Evolutionary conservation across 1,139 yeast genomes (phyloP).

Genomic region (Pichia sp.): DNA sequence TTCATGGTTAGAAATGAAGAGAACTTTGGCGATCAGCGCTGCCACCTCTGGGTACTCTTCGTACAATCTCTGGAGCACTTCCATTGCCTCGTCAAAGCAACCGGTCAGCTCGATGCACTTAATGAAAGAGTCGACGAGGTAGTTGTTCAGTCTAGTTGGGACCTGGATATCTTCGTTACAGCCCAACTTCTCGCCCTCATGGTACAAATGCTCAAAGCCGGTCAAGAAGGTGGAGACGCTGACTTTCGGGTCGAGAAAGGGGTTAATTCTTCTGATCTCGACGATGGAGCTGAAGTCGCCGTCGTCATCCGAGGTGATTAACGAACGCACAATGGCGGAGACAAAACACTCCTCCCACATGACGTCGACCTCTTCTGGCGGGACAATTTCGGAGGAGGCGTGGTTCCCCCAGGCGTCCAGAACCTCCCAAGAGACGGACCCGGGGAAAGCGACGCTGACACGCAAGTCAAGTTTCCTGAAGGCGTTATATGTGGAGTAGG

Average conservation of each 20-base stretch:
- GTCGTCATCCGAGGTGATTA: slow-evolving; percentile 61
- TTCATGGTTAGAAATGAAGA: slow-evolving; percentile 47
- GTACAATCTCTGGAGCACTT: slow-evolving; percentile 40
- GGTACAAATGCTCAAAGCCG: slow-evolving; percentile 49
- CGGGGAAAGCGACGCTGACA: slow-evolving; percentile 65
- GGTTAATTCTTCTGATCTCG: slow-evolving; percentile 62
- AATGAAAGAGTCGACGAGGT: slow-evolving; percentile 51
- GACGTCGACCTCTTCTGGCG: slow-evolving; percentile 50
- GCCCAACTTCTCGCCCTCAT: slow-evolving; percentile 54
- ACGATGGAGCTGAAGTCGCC: slow-evolving; percentile 55
- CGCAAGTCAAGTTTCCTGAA: slow-evolving; percentile 67
- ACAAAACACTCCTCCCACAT: slow-evolving; percentile 74
- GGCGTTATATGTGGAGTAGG: slow-evolving; percentile 63
- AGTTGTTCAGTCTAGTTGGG: slow-evolving; percentile 48
- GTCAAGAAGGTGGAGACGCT: slow-evolving; percentile 43
- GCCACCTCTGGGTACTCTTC: slow-evolving; percentile 41
- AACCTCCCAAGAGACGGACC: slow-evolving; percentile 39
- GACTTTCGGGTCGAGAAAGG: slow-evolving; percentile 47
- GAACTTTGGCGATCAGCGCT: slow-evolving; percentile 44
- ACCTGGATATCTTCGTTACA: slow-evolving; percentile 60
- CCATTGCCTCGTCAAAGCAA: slow-evolving; percentile 43
- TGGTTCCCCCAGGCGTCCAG: slow-evolving; percentile 37
- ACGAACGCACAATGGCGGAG: slow-evolving; percentile 48
- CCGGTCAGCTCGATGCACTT: slow-evolving; percentile 47
- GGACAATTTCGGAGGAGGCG: slow-evolving; percentile 45